A percentile compares a stretch with the other conserved stretches of the same genome.
Evolutionary conservation across 1,284 basidiomycete genomes (phyloP).

Genomic region (Puccinia horiana): DNA sequence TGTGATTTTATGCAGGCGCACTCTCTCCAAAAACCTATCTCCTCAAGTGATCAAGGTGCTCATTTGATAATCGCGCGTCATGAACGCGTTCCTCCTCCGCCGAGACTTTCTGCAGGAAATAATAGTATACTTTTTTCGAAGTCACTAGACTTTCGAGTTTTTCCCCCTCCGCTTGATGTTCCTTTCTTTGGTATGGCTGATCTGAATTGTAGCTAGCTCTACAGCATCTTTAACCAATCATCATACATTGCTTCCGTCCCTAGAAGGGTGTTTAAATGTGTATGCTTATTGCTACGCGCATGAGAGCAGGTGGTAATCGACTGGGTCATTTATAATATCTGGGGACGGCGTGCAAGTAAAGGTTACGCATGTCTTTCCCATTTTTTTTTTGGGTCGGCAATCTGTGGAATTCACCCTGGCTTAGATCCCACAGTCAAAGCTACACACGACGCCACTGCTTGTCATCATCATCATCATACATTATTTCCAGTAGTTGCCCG

Average conservation of each 20-base stretch:
- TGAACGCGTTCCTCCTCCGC: not conserved
- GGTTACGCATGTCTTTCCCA: too few species aligned
- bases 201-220: not conserved
- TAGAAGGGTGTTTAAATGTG: not conserved
- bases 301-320: not conserved
- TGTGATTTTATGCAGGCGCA: too few species aligned
- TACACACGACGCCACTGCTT: not conserved
- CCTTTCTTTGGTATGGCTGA: not conserved
- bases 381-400: not conserved
- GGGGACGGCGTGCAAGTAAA: not conserved
- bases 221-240: slow-evolving; percentile 2
- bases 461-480: not conserved
- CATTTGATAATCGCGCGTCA: not conserved
- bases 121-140: not conserved
- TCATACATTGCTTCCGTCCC: not conserved
- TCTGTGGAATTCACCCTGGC: not conserved
- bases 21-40: too few species aligned
- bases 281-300: not conserved
- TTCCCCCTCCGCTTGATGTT: not conserved
- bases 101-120: not conserved
- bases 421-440: not conserved
- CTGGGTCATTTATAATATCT: not conserved
- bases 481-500: not conserved
- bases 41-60: too few species aligned
- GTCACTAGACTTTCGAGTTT: too few species aligned